Evolutionary conservation across 2,329 filamentous ascomycete species (phyloP), one percentile per base, ranked within the genome.

Genomic region (Cadophora sp.): DNA sequence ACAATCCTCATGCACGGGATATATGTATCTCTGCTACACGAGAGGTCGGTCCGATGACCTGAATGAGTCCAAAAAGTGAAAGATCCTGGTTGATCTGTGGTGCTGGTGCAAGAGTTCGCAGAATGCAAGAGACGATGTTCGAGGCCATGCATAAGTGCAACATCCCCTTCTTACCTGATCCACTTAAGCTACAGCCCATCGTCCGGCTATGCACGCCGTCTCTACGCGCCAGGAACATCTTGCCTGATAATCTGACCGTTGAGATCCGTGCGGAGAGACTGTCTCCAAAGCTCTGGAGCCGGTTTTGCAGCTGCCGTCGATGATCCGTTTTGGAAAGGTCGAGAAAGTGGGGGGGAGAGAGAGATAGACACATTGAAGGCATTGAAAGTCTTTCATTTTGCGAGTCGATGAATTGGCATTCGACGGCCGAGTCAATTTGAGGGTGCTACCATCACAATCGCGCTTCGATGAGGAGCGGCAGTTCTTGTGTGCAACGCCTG

Each of bases 201-300:
- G 41, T 18, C 60, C 65, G 62, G 68, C 13, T 68, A 66, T 70
- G 66, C 66, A 66, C 18, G 27, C 60, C 39, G 50, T 65, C 33
- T n/a, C 47, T 66, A 66, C 65, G 62, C 68, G 68, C 59, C 59
- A 69, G 68, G 62, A 66, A 66, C 65, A 58, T 51, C 58, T 63
- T 39, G 30, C 33, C 36, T 55, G n/a, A 41, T 59, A 30, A 64
- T 61, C 55, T 53, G 53, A 60, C 33, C 59, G 55, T 66, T 45
- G 51, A 65, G 64, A 70, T 62, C 58, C 61, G 61, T 70, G 66
- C 56, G 63, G 47, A 48, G 27, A 48, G 61, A 43, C 60, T 16
- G 58, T 62, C 59, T 60, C 33, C 59, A 27, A 62, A 55, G 41
- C n/a, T 61, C 47, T 45, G 13, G 48, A 50, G 45, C 47, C 50